Evolutionary conservation across 2,329 filamentous ascomycete genomes (phyloP).

Genomic region (Colletotrichum eremochloae): DNA sequence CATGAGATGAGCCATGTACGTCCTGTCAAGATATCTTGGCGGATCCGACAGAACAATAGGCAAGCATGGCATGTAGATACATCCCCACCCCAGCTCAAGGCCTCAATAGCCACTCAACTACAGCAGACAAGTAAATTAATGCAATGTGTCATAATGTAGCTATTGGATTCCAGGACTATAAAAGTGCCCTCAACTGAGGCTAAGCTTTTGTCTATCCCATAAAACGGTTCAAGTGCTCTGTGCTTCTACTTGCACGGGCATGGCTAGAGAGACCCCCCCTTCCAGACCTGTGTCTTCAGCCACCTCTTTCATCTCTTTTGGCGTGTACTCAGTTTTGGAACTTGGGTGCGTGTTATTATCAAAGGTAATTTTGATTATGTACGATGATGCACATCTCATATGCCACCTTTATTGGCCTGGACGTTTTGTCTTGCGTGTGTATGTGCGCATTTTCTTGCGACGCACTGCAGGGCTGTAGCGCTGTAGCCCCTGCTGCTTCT

Average conservation of each 20-base stretch:
- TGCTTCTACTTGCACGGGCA: constrained; percentile 5
- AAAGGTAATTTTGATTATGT: constrained; percentile 35
- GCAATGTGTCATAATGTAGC: neutral
- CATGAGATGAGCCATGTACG: constrained; percentile 17
- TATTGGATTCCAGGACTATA: neutral
- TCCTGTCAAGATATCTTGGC: constrained; percentile 20
- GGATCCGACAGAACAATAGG: constrained; percentile 9
- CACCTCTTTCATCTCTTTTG: neutral
- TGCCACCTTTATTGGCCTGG: constrained; percentile 2
- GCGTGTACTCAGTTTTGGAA: constrained; percentile 4
- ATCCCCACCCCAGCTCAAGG: neutral
- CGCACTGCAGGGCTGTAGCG: neutral
- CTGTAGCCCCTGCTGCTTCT: neutral
- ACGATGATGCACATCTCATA: constrained; percentile 13
- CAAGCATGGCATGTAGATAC: neutral
- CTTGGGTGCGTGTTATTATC: neutral
- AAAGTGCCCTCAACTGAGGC: constrained; percentile 5
- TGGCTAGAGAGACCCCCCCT: neutral
- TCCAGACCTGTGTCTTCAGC: neutral
- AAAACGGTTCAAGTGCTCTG: neutral
- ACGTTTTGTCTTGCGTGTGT: constrained; percentile 2
- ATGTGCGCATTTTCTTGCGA: neutral
- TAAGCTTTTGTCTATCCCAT: constrained; percentile 31
- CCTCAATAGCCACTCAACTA: neutral
- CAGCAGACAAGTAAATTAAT: neutral